Percentiles rank a stretch among this genome's conserved stretches.
These are phyloP conservation scores for Leucocoprinus birnbaumii DNA, from an alignment of 768 basidiomycete species.

Conservation along the genomic window DNA sequence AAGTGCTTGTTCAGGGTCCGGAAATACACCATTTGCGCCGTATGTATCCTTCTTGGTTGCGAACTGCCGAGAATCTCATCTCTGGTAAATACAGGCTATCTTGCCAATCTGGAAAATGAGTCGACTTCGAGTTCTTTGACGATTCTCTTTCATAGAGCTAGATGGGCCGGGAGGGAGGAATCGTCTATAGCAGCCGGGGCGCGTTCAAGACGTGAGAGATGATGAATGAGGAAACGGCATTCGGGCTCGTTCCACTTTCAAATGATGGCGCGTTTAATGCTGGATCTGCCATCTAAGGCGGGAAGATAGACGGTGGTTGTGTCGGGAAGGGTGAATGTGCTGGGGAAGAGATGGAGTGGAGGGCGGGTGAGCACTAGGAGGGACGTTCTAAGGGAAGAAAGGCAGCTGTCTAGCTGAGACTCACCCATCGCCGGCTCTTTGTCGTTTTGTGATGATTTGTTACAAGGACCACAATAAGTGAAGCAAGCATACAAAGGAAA, in stretches of 20 bases:
- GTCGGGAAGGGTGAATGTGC: slow-evolving; percentile 64
- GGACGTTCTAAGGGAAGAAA: slow-evolving; percentile 88
- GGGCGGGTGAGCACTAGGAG: slow-evolving; percentile 70
- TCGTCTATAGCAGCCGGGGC: slow-evolving; percentile 52
- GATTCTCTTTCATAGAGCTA: no score
- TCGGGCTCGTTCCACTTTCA: slow-evolving; percentile 94
- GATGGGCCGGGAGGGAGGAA: background rate
- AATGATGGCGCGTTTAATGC: slow-evolving; percentile 68
- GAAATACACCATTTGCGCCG: no score
- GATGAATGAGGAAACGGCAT: slow-evolving; percentile 73
- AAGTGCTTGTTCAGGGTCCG: no score
- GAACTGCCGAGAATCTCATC: no score
- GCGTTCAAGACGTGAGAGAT: slow-evolving; percentile 54
- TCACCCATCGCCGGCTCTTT: slow-evolving; percentile 99
- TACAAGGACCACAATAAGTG: no score
- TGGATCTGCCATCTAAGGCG: slow-evolving; percentile 42
- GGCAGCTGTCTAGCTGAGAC: slow-evolving; percentile 93
- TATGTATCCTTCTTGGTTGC: no score
- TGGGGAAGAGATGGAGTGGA: slow-evolving; percentile 68
- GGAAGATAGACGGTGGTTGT: slow-evolving; percentile 56
- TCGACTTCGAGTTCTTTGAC: no score
- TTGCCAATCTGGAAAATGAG: no score
- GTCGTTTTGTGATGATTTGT: no score
- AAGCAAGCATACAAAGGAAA: no score
- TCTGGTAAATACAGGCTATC: no score